Base-by-base conservation (phyloP, 2,329 filamentous ascomycete species). In the Microcyclospora pomicola region DNA sequence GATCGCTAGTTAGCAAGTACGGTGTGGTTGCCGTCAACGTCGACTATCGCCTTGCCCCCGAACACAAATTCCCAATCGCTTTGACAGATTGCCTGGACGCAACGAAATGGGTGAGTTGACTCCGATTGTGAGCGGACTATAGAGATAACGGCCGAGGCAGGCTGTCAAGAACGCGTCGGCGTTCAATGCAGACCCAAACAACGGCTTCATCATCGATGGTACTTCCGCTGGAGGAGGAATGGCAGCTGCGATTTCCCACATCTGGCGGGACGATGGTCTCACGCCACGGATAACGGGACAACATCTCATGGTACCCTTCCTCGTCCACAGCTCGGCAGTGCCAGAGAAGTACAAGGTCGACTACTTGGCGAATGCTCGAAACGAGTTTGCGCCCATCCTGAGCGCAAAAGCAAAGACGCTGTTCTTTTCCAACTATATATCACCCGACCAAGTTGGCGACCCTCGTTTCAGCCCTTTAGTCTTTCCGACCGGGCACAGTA, bases 151-250 rank as follows among this genome's bases (percentile, higher is more conserved):
- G 7, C 4, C 13, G 9, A 31, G n/a, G 42, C 65, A 63, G 63
- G 57, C 62, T 31, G 50, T 49, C 13, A 46, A 42, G 16, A 52
- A 52, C 42, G 56, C 46, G 37, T 12, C 38, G 1, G 34, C 28
- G 0, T 50, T 70, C 5, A 48, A 55, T 7, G 62, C 62, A 1
- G 58, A 69, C 34, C 59, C 68, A 2, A 41, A 50, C 4, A 59
- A 57, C 37, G 68, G 67, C 7, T 66, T 72, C 43, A 57, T 71
- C n/a, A 49, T 72, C 0, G 66, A 67, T 7, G 69, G 69, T 13
- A 66, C 62, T 5, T 68, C 64, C 2, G 68, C 68, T 0, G 69
- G 68, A 3, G 69, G 64, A n/a, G 71, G 71, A 47, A 62, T 72
- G 39, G 59, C 66, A 0, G 62, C 63, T 0, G 64, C 64, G 0